Percentiles rank a stretch among this genome's conserved stretches.
phyloP scores from a whole-genome alignment of 2,329 filamentous ascomycete genomes.

The Drechmeria coniospora region DNA sequence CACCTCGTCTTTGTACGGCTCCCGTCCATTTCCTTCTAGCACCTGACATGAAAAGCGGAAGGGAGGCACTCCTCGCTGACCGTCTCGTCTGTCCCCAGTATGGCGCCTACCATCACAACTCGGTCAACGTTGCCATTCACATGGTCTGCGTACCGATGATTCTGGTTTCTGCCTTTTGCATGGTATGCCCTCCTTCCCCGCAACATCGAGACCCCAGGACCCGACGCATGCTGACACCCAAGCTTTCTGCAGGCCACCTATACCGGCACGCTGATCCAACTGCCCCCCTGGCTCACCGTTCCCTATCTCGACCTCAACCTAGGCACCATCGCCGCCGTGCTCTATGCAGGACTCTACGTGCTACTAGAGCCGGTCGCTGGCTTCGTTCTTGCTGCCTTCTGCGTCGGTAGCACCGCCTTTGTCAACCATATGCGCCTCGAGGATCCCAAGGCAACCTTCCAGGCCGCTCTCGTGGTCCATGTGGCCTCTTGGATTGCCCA shows the following conservation, averaged over 20 bases:
- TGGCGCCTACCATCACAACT: conserved; percentile 68
- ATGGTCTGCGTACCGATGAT: conserved; percentile 67
- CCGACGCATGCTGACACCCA: not conserved
- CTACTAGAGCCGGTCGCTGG: conserved; percentile 91
- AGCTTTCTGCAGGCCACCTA: conserved; percentile 37
- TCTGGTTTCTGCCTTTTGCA: conserved; percentile 52
- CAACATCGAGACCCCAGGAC: no score
- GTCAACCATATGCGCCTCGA: conserved; percentile 59
- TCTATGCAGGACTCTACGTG: conserved; percentile 70
- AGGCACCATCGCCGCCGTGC: conserved; percentile 45
- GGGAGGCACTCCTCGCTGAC: conserved; percentile 1
- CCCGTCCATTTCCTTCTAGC: conserved; percentile 1
- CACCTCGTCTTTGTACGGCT: conserved; percentile 57
- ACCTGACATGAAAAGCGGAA: not conserved
- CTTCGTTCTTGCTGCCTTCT: conserved; percentile 56
- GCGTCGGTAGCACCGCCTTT: conserved; percentile 59
- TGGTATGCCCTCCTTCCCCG: no score
- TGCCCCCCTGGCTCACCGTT: conserved; percentile 51
- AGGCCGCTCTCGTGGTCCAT: conserved; percentile 50
- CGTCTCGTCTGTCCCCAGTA: conserved; percentile 47
- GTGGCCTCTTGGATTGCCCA: conserved; percentile 72
- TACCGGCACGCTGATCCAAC: conserved; percentile 44
- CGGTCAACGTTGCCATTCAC: conserved; percentile 64
- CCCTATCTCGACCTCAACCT: conserved; percentile 53
- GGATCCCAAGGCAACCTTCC: conserved; percentile 31